Evolutionary conservation across 306 rosid species (phyloP).

Genomic region (Carpinus viminea): DNA sequence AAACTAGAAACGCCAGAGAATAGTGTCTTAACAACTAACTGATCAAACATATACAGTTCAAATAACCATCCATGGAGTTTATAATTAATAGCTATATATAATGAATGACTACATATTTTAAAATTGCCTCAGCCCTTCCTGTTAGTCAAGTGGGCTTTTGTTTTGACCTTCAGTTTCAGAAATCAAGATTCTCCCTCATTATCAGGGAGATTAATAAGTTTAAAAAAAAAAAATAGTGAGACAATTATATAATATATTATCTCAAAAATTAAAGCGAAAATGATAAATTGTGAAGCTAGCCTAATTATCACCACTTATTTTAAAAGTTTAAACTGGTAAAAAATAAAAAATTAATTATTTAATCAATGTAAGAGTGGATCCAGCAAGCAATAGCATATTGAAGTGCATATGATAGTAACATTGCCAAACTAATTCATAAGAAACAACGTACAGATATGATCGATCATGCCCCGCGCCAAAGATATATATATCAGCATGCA

Average conservation of each 20-base stretch:
- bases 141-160: background rate
- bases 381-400: too few relatives aligned
- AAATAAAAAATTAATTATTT: too few relatives aligned
- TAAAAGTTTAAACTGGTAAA: too few relatives aligned
- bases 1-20: background rate
- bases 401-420: background rate
- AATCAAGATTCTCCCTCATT: background rate
- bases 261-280: too few relatives aligned
- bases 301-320: too few relatives aligned
- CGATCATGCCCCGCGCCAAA: too few relatives aligned
- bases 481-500: background rate
- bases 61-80: background rate
- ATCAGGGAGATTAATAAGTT: too few relatives aligned
- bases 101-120: too few relatives aligned
- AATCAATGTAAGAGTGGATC: too few relatives aligned
- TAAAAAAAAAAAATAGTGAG: too few relatives aligned
- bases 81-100: background rate
- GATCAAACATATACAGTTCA: background rate
- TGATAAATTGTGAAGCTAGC: too few relatives aligned
- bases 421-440: background rate
- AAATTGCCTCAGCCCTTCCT: background rate
- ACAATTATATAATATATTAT: too few relatives aligned
- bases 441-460: background rate
- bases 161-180: background rate
- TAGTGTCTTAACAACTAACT: background rate